These are phyloP conservation scores for Taiozyma sp. DNA, from an alignment of 1,139 yeast species.

Conservation along the genomic window DNA sequence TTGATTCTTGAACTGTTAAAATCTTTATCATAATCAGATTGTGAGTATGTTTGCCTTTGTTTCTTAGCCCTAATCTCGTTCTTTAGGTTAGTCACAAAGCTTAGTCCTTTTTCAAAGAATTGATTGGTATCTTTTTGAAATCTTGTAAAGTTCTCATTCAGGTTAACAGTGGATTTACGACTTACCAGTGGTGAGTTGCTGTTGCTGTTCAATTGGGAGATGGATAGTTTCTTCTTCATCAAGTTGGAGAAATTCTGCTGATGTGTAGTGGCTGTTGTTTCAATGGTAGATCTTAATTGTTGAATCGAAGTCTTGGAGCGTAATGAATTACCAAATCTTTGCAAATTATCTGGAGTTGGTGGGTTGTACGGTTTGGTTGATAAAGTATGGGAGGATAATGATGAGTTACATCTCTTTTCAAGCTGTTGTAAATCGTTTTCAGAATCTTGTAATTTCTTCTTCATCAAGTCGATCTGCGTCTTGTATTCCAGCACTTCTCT, in stretches of 20 bases:
- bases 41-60: slow-evolving; percentile 2
- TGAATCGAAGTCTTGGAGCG: slow-evolving; percentile 5
- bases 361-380: neutral
- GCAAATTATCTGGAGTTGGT: neutral
- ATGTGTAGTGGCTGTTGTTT: slow-evolving; percentile 5
- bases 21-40: slow-evolving; percentile 1
- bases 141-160: slow-evolving; percentile 14
- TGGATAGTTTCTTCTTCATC: slow-evolving; percentile 17
- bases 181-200: slow-evolving; percentile 3
- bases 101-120: slow-evolving; percentile 17
- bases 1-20: neutral
- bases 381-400: neutral
- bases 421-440: slow-evolving; percentile 32
- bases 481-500: slow-evolving; percentile 37
- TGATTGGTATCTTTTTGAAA: slow-evolving; percentile 20
- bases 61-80: slow-evolving; percentile 13
- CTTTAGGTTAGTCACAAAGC: slow-evolving; percentile 16
- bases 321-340: neutral
- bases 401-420: slow-evolving; percentile 26
- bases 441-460: slow-evolving; percentile 29
- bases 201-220: slow-evolving; percentile 13
- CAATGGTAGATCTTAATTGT: slow-evolving; percentile 7
- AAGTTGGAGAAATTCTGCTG: slow-evolving; percentile 14
- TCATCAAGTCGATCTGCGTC: slow-evolving; percentile 29
- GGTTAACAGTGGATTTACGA: neutral